These are phyloP conservation scores for Globisporangium cederbergense DNA, from an alignment of 352 stramenopile species.

Conservation along the genomic window DNA sequence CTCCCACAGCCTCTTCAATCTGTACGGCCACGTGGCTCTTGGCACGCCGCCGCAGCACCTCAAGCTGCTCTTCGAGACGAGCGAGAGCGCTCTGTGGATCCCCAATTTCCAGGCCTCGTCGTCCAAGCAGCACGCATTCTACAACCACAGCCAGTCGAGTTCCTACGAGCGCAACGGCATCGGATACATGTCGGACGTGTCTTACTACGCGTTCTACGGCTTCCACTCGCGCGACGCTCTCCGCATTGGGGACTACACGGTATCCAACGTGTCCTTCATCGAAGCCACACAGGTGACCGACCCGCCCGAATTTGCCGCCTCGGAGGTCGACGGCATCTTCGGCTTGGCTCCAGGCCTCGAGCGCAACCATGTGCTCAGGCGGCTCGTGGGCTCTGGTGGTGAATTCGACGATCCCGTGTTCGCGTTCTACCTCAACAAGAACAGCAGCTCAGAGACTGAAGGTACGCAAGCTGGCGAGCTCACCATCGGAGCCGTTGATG, in stretches of 20 bases:
- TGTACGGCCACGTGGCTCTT: slow-evolving; percentile 5
- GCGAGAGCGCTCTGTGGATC: not conserved
- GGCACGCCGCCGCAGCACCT: slow-evolving; percentile 14
- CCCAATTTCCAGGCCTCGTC: not conserved
- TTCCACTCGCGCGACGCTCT: slow-evolving; percentile 15
- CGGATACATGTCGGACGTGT: not conserved
- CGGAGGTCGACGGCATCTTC: slow-evolving; percentile 5
- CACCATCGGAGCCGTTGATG: slow-evolving; percentile 8
- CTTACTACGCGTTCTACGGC: not conserved
- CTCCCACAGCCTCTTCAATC: not conserved
- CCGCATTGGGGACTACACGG: not conserved
- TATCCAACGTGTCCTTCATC: slow-evolving; percentile 1
- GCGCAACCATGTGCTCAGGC: slow-evolving; percentile 4
- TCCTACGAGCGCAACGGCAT: slow-evolving; percentile 11
- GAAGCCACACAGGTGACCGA: not conserved
- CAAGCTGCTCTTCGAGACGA: slow-evolving; percentile 8
- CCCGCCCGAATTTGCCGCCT: not conserved
- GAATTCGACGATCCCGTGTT: slow-evolving; percentile 16
- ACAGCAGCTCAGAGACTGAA: not conserved
- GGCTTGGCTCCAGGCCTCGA: not conserved
- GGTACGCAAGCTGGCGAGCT: not conserved
- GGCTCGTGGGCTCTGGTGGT: slow-evolving; percentile 10
- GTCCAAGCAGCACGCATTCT: not conserved
- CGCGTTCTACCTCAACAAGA: slow-evolving; percentile 6
- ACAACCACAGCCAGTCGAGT: slow-evolving; percentile 14